These are phyloP conservation scores for Zasmidium angulare DNA, from an alignment of 2,329 filamentous ascomycete genomes.

Conservation along the genomic window DNA sequence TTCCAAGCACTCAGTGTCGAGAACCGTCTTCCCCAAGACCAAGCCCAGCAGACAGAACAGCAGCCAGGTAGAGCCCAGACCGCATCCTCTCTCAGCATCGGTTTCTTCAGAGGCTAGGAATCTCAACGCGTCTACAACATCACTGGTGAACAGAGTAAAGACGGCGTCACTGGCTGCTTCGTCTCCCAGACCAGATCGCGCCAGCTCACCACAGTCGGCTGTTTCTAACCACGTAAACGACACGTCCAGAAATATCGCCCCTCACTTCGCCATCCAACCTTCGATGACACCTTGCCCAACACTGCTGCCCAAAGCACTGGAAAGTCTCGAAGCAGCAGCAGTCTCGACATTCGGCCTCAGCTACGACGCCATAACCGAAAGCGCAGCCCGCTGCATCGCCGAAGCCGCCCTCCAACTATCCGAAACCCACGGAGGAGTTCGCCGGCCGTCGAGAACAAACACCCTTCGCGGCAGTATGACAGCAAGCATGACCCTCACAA, in stretches of 20 bases:
- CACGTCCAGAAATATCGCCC: constrained; percentile 18
- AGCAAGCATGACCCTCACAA: constrained; percentile 55
- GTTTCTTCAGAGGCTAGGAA: constrained; percentile 29
- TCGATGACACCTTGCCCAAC: constrained; percentile 58
- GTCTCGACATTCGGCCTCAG: constrained; percentile 82
- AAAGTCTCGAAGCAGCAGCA: constrained; percentile 88
- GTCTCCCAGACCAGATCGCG: constrained; percentile 30
- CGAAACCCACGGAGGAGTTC: constrained; percentile 20
- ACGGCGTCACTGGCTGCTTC: constrained; percentile 25
- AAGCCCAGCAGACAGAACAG: constrained; percentile 41
- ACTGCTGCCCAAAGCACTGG: constrained; percentile 74
- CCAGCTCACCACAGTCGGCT: constrained; percentile 32
- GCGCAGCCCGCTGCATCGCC: constrained; percentile 83
- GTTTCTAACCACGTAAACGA: constrained; percentile 22
- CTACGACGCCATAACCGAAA: constrained; percentile 89
- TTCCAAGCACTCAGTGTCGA: constrained; percentile 30
- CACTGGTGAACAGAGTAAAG: constrained; percentile 22
- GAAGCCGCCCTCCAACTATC: constrained; percentile 65
- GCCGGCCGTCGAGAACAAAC: constrained; percentile 32
- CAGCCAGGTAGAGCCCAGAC: constrained; percentile 36
- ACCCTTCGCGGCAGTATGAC: constrained; percentile 60
- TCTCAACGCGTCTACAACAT: constrained; percentile 26
- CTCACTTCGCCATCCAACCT: constrained; percentile 53
- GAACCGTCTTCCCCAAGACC: constrained; percentile 28
- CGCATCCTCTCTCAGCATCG: constrained; percentile 31